phyloP scores from a whole-genome alignment of 352 stramenopile genomes.

The Globisporangium uncinulatum region DNA sequence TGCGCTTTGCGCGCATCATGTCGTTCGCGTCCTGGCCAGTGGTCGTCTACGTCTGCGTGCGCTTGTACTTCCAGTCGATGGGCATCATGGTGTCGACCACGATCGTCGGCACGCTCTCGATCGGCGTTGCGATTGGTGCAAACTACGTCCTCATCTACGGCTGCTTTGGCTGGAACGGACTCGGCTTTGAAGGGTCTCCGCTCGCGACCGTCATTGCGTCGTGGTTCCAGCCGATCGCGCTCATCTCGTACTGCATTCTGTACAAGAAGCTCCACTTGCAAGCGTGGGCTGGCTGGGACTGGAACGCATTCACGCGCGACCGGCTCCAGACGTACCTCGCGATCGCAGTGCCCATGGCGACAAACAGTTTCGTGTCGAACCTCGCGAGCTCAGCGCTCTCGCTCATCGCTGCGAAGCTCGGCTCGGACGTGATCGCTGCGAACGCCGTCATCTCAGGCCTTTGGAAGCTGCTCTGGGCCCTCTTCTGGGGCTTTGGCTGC shows the following conservation, averaged over 20 bases:
- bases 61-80: constrained; percentile 83
- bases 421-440: constrained; percentile 46
- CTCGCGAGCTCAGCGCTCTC: constrained; percentile 60
- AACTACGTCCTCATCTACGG: constrained; percentile 70
- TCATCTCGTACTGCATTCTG: constrained; percentile 66
- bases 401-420: constrained; percentile 58
- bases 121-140: constrained; percentile 44
- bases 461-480: constrained; percentile 61
- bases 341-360: constrained; percentile 56
- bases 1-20: constrained; percentile 53
- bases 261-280: constrained; percentile 71
- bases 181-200: constrained; percentile 75
- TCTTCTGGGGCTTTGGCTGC: constrained; percentile 79
- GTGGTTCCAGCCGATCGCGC: constrained; percentile 72
- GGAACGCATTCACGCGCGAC: constrained; percentile 47
- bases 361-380: constrained; percentile 74
- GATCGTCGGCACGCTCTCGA: constrained; percentile 62
- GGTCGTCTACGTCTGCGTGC: constrained; percentile 62
- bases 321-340: constrained; percentile 27
- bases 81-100: constrained; percentile 73
- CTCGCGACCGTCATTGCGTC: constrained; percentile 70
- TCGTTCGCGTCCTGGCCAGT: constrained; percentile 53
- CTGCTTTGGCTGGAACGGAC: constrained; percentile 41
- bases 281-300: constrained; percentile 68
- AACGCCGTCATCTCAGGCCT: constrained; percentile 69